A percentile compares a stretch with the other conserved stretches of the same genome.
Conservation (phyloP, 306 rosid genomes). For the Vigna hirtella region DNA sequence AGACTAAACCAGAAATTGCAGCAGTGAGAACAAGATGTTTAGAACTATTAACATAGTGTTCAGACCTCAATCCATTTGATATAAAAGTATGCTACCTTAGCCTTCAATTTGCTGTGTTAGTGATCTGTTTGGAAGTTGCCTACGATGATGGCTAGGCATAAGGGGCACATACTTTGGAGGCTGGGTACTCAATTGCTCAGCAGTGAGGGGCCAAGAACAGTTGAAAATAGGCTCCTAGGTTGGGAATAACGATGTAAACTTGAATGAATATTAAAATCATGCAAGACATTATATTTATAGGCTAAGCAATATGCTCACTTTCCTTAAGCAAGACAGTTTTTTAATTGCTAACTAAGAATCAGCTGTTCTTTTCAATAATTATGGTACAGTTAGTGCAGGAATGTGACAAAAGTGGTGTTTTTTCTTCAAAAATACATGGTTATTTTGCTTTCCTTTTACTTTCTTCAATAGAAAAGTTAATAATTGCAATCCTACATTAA, state of each 20-base stretch:
- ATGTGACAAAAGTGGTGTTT: neutral
- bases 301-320: neutral
- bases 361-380: neutral
- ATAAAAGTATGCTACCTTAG: too few species aligned
- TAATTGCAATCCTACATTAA: constrained; percentile 24
- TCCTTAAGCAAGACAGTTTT: neutral
- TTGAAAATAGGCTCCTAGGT: neutral
- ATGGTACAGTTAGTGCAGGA: neutral
- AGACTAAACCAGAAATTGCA: too few species aligned
- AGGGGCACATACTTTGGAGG: neutral
- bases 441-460: neutral
- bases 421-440: neutral
- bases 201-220: neutral
- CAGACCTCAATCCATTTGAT: too few species aligned
- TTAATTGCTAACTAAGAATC: neutral
- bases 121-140: too few species aligned
- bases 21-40: too few species aligned
- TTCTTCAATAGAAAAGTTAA: neutral
- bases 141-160: too few species aligned
- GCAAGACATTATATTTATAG: neutral
- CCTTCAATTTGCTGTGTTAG: too few species aligned
- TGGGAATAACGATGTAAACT: neutral
- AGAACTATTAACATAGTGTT: too few species aligned
- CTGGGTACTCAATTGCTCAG: neutral
- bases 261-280: neutral